Evolutionary conservation across 2,329 filamentous ascomycete genomes (phyloP), one percentile per base, ranked within the genome.

Genomic region (Chlorencoelia australis): DNA sequence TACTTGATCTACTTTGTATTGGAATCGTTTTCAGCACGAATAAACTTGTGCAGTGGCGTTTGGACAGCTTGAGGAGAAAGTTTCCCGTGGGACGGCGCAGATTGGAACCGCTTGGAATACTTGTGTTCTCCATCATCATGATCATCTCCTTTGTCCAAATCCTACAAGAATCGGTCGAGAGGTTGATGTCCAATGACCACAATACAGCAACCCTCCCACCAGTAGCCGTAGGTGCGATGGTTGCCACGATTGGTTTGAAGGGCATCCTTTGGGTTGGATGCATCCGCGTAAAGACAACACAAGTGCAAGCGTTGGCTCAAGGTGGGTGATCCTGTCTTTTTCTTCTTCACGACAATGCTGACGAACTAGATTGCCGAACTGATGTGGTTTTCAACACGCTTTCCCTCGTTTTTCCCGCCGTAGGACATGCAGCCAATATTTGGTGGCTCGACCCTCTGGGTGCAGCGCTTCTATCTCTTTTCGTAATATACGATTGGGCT

Each of bases 401-500:
- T 3, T 75, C 71, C 2, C 62, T 77, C 1, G 58, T 73, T 4
- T 77, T 77, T 49, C 73, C 73, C 0, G 60, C 75, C 22, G 64
- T 80, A 26, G 76, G 76, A 2, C 60, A 69, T 44, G 59, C 67
- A 27, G 59, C 68, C 3, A 54, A 69, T 16, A 48, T 76, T 14
- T 80, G 75, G 75, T 80, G 75, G 75, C 62, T 81, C 4, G 76
- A 81, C 51, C 59, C 64, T 4, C 59, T 68, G 0, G 76, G 75
- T 34, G 76, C 75, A 1, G 67, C 67, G 0, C 47, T 79, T 0
- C 60, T 81, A 0, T 78, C 75, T 0, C 58, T 80, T 3, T 78
- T 71, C 60, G 77, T 81, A 55, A 79, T 80, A 47, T 76, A 70
- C 58, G 75, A 81, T 56, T 80, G 75, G 76, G 68, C 66, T 1